These are phyloP conservation scores for Calonectria hawksworthii DNA, from an alignment of 2,329 filamentous ascomycete genomes.

Conservation along the genomic window DNA sequence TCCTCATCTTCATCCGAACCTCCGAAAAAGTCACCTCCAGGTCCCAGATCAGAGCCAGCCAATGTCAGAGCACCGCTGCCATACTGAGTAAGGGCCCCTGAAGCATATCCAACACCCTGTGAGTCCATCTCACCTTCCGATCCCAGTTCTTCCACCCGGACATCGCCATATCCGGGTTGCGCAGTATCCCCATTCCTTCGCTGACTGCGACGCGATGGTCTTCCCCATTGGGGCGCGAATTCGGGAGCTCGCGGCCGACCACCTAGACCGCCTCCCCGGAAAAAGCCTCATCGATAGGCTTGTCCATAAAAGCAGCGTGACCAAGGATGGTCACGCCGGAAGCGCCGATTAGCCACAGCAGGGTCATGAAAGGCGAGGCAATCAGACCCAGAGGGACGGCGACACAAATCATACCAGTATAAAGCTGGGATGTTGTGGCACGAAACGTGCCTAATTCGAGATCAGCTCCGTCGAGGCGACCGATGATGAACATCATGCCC, in stretches of 20 bases:
- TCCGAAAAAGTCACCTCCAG: slow-evolving; percentile 50
- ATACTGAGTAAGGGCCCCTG: slow-evolving; percentile 63
- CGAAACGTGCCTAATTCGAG: slow-evolving; percentile 86
- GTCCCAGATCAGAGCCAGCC: slow-evolving; percentile 70
- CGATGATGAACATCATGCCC: slow-evolving; percentile 90
- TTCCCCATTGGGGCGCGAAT: slow-evolving; percentile 97
- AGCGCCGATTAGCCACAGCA: slow-evolving; percentile 96
- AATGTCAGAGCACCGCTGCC: slow-evolving; percentile 72
- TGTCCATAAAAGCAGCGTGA: slow-evolving; percentile 96
- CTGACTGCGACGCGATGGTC: slow-evolving; percentile 93
- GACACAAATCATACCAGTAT: slow-evolving; percentile 87
- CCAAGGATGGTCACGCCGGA: slow-evolving; percentile 94
- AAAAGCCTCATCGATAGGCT: slow-evolving; percentile 99
- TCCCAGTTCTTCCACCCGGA: slow-evolving; percentile 76
- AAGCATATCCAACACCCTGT: slow-evolving; percentile 67
- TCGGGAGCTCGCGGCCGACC: slow-evolving; percentile 99
- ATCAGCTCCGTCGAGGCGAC: slow-evolving; percentile 89
- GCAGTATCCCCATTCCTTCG: slow-evolving; percentile 67
- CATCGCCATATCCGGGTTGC: slow-evolving; percentile 51
- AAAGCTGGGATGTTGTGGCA: slow-evolving; percentile 92
- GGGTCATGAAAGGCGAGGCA: slow-evolving; percentile 85
- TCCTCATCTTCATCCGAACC: slow-evolving; percentile 50
- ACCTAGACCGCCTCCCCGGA: slow-evolving; percentile 99
- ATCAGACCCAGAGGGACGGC: slow-evolving; percentile 87
- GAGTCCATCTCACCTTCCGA: slow-evolving; percentile 69